A percentile compares a stretch with the other conserved stretches of the same genome.
These are phyloP conservation scores for Saccharomyces hybrid DNA, from an alignment of 1,139 yeast genomes.

Conservation along the genomic window DNA sequence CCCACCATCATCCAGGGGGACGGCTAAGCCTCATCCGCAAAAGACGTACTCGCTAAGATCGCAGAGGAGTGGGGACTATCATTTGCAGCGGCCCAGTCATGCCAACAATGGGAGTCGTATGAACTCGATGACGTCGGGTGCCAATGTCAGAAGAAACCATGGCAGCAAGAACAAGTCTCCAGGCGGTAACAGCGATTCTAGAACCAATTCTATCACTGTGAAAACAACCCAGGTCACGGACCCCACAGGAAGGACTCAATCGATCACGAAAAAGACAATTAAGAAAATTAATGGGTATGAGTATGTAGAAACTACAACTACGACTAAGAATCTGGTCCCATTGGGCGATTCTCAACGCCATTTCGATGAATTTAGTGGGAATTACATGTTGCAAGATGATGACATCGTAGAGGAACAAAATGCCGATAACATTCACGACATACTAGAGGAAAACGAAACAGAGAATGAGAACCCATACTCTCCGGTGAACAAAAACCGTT, in stretches of 20 bases:
- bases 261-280: constrained; percentile 28
- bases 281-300: constrained; percentile 29
- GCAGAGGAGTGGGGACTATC: not conserved
- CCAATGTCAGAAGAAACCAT: not conserved
- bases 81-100: not conserved
- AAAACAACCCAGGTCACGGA: constrained; percentile 29
- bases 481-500: not conserved
- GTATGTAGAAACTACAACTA: constrained; percentile 30
- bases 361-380: constrained; percentile 29
- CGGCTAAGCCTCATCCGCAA: not conserved
- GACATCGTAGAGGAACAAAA: constrained; percentile 8
- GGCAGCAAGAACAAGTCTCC: not conserved
- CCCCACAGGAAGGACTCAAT: constrained; percentile 28
- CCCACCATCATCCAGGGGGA: not conserved
- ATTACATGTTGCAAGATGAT: constrained; percentile 17
- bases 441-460: constrained; percentile 1
- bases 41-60: constrained; percentile 3
- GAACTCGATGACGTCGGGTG: constrained; percentile 1
- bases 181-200: constrained; percentile 9
- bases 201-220: constrained; percentile 28
- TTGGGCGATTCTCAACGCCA: constrained; percentile 17
- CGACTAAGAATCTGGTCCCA: constrained; percentile 16
- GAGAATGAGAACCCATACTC: not conserved
- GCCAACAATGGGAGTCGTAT: not conserved
- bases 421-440: not conserved